Percentiles rank a stretch among this genome's conserved stretches.
Evolutionary conservation across 1,139 yeast genomes (phyloP).

Genomic region (Taphrina confusa): DNA sequence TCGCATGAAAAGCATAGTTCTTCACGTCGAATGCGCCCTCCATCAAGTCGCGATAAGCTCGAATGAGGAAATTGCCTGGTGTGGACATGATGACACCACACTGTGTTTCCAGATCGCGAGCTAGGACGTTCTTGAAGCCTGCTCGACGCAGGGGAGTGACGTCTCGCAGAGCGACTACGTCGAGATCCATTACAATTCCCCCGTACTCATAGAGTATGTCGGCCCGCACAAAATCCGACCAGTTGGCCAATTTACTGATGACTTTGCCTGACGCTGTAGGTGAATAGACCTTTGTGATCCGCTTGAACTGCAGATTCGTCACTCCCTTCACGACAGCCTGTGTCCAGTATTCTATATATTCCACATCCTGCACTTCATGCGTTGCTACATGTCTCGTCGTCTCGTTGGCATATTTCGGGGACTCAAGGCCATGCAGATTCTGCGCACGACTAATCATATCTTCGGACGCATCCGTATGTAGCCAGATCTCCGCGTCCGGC

Average conservation of each 20-base stretch:
- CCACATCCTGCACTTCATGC: neutral
- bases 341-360: conserved; percentile 5
- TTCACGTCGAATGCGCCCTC: neutral
- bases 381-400: too few species aligned
- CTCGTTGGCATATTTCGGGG: neutral
- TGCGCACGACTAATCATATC: neutral
- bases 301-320: neutral
- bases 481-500: neutral
- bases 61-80: neutral
- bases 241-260: neutral
- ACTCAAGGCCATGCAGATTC: neutral
- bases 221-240: neutral
- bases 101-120: neutral
- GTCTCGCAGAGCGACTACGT: neutral
- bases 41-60: conserved; percentile 2
- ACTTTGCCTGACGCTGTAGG: neutral
- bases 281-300: neutral
- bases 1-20: neutral
- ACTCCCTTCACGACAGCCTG: neutral
- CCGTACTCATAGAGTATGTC: conserved; percentile 2
- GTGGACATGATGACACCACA: neutral
- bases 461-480: neutral
- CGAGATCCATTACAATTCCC: neutral
- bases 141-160: neutral
- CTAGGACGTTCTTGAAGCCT: neutral